Conservation (phyloP, 1,284 basidiomycete genomes). For the Fomitiporia mediterranea region DNA sequence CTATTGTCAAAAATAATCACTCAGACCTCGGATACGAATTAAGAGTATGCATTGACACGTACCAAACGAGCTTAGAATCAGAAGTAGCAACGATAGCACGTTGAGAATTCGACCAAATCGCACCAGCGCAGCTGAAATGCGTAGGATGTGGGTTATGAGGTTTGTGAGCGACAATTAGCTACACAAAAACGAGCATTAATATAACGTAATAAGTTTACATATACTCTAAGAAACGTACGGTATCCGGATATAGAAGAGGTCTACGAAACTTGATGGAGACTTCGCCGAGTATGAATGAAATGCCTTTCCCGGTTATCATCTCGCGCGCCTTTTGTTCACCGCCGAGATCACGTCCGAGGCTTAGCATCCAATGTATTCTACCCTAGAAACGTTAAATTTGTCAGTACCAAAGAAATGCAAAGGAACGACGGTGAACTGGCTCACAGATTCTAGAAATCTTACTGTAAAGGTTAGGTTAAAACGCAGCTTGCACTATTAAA, state of each 20-base stretch:
- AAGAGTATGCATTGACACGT: background rate
- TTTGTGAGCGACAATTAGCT: conserved; percentile 62
- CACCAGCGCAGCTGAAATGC: conserved; percentile 46
- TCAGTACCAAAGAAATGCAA: background rate
- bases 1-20: background rate
- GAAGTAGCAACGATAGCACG: conserved; percentile 57
- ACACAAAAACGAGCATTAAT: conserved; percentile 9
- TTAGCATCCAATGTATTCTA: conserved; percentile 59
- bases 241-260: conserved; percentile 70
- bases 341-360: conserved; percentile 52
- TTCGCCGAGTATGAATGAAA: conserved; percentile 69
- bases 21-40: too few relatives aligned
- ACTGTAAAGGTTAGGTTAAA: conserved; percentile 5
- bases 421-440: conserved; percentile 21
- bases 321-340: conserved; percentile 47
- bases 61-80: conserved; percentile 62
- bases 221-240: conserved; percentile 36
- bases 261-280: conserved; percentile 59
- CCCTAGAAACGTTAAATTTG: conserved; percentile 35
- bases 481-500: background rate
- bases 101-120: conserved; percentile 61
- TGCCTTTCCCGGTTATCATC: conserved; percentile 55
- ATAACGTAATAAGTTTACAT: background rate
- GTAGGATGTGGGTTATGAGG: conserved; percentile 24
- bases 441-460: conserved; percentile 51